Evolutionary conservation across 2,329 filamentous ascomycete species (phyloP).

Genomic region (Colletotrichum gloeosporioides): DNA sequence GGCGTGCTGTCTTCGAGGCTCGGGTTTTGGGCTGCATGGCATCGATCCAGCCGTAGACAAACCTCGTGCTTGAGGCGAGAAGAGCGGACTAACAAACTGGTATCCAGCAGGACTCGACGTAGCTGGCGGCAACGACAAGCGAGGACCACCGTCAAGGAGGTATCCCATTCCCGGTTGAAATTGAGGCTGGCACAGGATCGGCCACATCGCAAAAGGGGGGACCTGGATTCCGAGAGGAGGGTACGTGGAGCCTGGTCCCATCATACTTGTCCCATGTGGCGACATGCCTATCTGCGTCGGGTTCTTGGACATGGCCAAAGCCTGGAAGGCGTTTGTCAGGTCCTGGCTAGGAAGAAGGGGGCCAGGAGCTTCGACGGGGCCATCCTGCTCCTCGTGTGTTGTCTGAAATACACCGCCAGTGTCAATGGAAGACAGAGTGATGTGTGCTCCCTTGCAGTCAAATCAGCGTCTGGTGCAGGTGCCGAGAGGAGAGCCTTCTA

Average conservation of each 20-base stretch:
- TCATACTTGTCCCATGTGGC: not conserved
- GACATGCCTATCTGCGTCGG: not conserved
- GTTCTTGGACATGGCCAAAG: not conserved
- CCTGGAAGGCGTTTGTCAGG: conserved; percentile 8
- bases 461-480: not conserved
- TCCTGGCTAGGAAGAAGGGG: not conserved
- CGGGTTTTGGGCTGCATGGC: conserved; percentile 36
- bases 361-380: not conserved
- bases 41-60: not conserved
- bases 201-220: conserved; percentile 35
- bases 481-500: no score
- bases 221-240: conserved; percentile 23
- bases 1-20: conserved; percentile 55
- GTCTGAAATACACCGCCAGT: not conserved
- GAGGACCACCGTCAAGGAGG: conserved; percentile 27
- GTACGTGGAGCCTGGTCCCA: not conserved
- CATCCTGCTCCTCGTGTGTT: not conserved
- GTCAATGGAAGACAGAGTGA: conserved; percentile 5
- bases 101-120: not conserved
- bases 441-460: not conserved
- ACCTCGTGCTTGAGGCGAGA: conserved; percentile 18
- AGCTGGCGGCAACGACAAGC: not conserved
- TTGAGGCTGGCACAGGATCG: conserved; percentile 36
- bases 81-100: conserved; percentile 25
- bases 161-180: conserved; percentile 32